phyloP scores from a whole-genome alignment of 139 green algal species.

The Chlamydomonas sphaeroides region DNA sequence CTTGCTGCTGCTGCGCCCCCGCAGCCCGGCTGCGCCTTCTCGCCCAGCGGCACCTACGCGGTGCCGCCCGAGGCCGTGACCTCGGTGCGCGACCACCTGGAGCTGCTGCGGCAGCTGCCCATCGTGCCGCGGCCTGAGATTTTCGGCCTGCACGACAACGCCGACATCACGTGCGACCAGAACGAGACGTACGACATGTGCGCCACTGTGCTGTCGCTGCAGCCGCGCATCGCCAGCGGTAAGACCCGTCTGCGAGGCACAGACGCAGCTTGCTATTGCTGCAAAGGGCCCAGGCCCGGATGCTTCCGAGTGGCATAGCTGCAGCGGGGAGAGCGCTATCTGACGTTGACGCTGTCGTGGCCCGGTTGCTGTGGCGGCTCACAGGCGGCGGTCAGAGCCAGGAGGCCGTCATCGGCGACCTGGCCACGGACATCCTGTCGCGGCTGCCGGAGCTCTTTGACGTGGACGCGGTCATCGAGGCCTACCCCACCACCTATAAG shows the following conservation, averaged over 20 bases:
- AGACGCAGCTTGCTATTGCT: no score
- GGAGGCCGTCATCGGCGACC: slow-evolving; percentile 61
- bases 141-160: slow-evolving; percentile 84
- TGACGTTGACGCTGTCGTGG: no score
- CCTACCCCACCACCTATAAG: slow-evolving; percentile 83
- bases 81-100: slow-evolving; percentile 22
- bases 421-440: slow-evolving; percentile 65
- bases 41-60: slow-evolving; percentile 57
- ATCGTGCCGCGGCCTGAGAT: slow-evolving; percentile 73
- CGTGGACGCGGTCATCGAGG: slow-evolving; percentile 65
- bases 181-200: slow-evolving; percentile 87
- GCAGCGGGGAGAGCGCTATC: no score
- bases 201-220: slow-evolving; percentile 77
- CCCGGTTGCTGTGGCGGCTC: not conserved
- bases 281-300: no score
- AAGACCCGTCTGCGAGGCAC: no score
- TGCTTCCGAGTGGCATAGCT: no score
- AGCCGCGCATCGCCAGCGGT: slow-evolving; percentile 69
- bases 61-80: slow-evolving; percentile 13
- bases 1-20: no score
- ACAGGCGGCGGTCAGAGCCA: slow-evolving; percentile 53
- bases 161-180: slow-evolving; percentile 83
- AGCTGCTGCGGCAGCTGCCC: slow-evolving; percentile 56
- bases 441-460: slow-evolving; percentile 71
- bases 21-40: slow-evolving; percentile 37